Evolutionary conservation across 441 rosid genomes (phyloP), one percentile per base, ranked within the genome.

Genomic region (Dalechampia spathulata): DNA sequence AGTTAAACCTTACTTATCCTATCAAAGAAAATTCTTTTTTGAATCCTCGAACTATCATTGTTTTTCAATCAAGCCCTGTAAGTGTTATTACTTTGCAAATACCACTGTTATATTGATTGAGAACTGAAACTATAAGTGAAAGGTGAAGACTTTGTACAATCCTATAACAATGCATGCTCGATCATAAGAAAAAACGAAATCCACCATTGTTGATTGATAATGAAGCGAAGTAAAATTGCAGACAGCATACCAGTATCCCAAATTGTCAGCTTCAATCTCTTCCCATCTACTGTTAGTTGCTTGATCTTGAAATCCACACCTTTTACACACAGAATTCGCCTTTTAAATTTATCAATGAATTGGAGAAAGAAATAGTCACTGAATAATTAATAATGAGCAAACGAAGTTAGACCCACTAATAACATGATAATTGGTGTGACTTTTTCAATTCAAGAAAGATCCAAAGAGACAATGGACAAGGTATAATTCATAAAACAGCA

Each of bases 251-350:
- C 98, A 46, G 98, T 92, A 69, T 92, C 98, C 98, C n/a, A n/a
- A n/a, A n/a, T n/a, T n/a, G n/a, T n/a, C n/a, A n/a, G n/a, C n/a
- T n/a, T n/a, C n/a, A n/a, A 66, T 67, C 80, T 72, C 78, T 84
- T 92, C 62, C 85, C 96, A 47, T 75, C 82, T 1, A 92, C 90
- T 48, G 75, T 78, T 47, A 92, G 78, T 68, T 65, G 83, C 79
- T 86, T 88, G 84, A 92, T 88, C 86, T 92, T 92, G 50, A 92
- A 86, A 75, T 92, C 96, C 68, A 92, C 95, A 65, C 96, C 98
- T 92, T 73, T 11, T 13, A 9, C 21, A 9, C 22, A 32, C 12
- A 2, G 12, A 1, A 16, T 27, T 26, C 36, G 16, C 21, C n/a
- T 22, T 7, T 19, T 11, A 17, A 32, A 28, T 43, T n/a, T n/a